These are phyloP conservation scores for Ceratobasidium sp. DNA, from an alignment of 1,284 basidiomycete genomes.

Conservation along the genomic window DNA sequence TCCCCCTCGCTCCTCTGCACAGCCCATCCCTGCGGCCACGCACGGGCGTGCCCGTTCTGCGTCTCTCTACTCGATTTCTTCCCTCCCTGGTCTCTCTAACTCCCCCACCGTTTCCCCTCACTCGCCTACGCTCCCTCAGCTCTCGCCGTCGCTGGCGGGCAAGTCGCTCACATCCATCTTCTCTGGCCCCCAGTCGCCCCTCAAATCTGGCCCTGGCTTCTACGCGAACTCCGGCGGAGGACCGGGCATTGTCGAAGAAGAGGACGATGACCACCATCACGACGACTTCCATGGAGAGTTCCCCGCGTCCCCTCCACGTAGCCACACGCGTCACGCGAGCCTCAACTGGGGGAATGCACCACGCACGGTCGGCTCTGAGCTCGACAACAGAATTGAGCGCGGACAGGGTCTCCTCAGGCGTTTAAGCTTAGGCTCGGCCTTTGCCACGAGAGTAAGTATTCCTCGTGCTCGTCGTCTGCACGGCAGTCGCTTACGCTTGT, in stretches of 20 bases:
- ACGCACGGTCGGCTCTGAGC: constrained; percentile 6
- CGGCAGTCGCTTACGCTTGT: too few species aligned
- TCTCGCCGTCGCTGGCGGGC: constrained; percentile 33
- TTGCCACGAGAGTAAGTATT: constrained; percentile 21
- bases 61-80: constrained; percentile 31
- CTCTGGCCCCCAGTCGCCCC: constrained; percentile 32
- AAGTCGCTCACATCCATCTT: constrained; percentile 37
- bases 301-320: constrained; percentile 22
- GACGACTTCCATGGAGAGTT: constrained; percentile 38
- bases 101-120: constrained; percentile 24
- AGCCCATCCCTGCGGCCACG: constrained; percentile 11
- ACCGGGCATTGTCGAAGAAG: constrained; percentile 18
- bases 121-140: constrained; percentile 32
- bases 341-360: constrained; percentile 16
- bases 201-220: constrained; percentile 15
- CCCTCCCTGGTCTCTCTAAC: constrained; percentile 22
- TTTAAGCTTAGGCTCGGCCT: constrained; percentile 28
- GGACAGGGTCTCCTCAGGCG: constrained; percentile 34
- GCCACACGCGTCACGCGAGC: constrained; percentile 36
- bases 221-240: neutral
- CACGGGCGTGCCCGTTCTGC: constrained; percentile 21
- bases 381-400: constrained; percentile 27
- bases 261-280: constrained; percentile 40
- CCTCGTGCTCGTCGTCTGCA: neutral
- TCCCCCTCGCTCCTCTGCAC: constrained; percentile 17